phyloP scores from a whole-genome alignment of 1,284 basidiomycete species.

The Leccinum subrobustum region DNA sequence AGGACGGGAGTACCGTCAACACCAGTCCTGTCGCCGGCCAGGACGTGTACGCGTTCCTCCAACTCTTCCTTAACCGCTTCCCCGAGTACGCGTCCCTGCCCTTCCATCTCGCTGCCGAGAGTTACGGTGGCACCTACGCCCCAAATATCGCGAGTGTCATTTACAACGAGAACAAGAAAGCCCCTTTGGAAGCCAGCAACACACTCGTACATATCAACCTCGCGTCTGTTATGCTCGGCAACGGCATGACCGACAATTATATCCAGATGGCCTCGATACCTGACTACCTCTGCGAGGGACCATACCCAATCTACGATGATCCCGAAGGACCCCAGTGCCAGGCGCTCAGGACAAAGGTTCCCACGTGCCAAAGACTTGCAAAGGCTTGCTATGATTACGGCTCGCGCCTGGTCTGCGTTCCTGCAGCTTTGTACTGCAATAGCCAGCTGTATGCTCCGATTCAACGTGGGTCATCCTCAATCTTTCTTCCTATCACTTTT shows the following conservation, averaged over 20 bases:
- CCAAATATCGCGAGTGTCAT: conserved; percentile 80
- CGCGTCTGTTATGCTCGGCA: conserved; percentile 77
- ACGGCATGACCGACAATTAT: conserved; percentile 79
- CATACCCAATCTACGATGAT: conserved; percentile 71
- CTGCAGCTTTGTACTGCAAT: conserved; percentile 64
- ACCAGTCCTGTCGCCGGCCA: conserved; percentile 72
- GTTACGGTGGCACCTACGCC: conserved; percentile 79
- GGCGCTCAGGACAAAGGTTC: conserved; percentile 61
- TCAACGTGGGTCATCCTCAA: conserved; percentile 48
- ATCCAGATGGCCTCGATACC: conserved; percentile 74
- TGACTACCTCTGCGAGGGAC: conserved; percentile 80
- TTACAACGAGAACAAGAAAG: conserved; percentile 68
- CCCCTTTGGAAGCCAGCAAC: conserved; percentile 35
- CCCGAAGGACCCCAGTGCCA: conserved; percentile 67
- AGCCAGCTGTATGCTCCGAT: conserved; percentile 55
- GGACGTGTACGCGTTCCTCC: conserved; percentile 89
- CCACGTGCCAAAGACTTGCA: conserved; percentile 69
- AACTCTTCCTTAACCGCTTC: conserved; percentile 79
- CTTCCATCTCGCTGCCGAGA: conserved; percentile 75
- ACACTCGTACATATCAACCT: conserved; percentile 67
- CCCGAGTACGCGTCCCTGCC: conserved; percentile 64
- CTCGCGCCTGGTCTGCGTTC: conserved; percentile 59
- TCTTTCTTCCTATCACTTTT: not conserved
- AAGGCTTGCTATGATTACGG: conserved; percentile 62
- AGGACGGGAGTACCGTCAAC: conserved; percentile 68